phyloP scores from a whole-genome alignment of 805 yeast species.

The Lipomyces starkeyi region DNA sequence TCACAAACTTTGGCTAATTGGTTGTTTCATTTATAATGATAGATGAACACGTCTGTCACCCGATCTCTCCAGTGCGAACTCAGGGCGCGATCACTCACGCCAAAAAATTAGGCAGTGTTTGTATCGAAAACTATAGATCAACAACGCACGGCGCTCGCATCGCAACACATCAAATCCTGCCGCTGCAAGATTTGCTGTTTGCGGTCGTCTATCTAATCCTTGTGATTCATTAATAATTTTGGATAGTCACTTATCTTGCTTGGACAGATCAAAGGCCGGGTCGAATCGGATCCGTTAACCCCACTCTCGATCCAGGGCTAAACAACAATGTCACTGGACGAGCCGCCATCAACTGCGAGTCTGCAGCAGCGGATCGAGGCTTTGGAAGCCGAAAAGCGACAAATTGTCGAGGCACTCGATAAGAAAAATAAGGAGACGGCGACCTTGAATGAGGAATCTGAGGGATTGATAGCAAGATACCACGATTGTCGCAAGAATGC shows the following conservation, averaged over 20 bases:
- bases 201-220: neutral
- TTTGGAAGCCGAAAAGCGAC: slow-evolving; percentile 41
- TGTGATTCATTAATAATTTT: neutral
- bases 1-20: too few relatives aligned
- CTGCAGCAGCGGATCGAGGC: slow-evolving; percentile 37
- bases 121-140: too few relatives aligned
- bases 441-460: slow-evolving; percentile 50
- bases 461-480: slow-evolving; percentile 47
- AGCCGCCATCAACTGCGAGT: neutral
- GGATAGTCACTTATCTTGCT: neutral
- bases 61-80: neutral
- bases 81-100: neutral
- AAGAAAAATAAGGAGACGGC: slow-evolving; percentile 43
- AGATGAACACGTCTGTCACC: too few relatives aligned
- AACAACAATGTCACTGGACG: slow-evolving; percentile 12
- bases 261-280: neutral
- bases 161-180: neutral
- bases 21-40: too few relatives aligned
- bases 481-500: slow-evolving; percentile 51
- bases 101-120: neutral
- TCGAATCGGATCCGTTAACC: neutral
- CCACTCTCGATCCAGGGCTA: neutral
- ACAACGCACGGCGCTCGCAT: neutral
- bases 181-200: neutral
- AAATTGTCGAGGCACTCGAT: slow-evolving; percentile 43